A percentile compares a stretch with the other conserved stretches of the same genome.
Conservation (phyloP, 1,139 yeast genomes). For the Kluyveromyces sp. region DNA sequence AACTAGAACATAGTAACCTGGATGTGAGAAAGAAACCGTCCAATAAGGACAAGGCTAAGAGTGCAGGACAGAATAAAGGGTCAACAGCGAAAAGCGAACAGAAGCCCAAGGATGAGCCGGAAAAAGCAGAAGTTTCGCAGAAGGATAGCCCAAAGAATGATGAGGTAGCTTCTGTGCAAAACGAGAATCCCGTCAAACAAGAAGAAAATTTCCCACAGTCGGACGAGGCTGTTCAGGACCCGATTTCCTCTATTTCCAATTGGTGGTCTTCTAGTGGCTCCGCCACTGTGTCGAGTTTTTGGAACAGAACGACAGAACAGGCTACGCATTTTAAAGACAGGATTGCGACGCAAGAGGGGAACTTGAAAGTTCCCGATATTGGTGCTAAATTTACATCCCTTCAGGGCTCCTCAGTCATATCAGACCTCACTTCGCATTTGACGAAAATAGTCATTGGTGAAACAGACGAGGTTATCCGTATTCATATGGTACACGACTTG, state of each 20-base stretch:
- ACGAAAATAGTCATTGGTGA: conserved; percentile 48
- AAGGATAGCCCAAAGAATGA: conserved; percentile 9
- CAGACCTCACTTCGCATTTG: conserved; percentile 28
- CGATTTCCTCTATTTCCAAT: conserved; percentile 59
- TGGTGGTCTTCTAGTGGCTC: conserved; percentile 85
- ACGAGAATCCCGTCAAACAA: conserved; percentile 7
- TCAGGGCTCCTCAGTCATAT: conserved; percentile 18
- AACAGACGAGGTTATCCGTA: conserved; percentile 68
- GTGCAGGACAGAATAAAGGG: background rate
- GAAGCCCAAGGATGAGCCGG: conserved; percentile 18
- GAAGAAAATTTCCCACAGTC: conserved; percentile 12
- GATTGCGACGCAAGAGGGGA: conserved; percentile 22
- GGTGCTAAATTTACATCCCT: conserved; percentile 36
- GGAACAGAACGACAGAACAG: conserved; percentile 44
- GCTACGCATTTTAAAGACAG: conserved; percentile 28
- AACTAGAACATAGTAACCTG: conserved; percentile 46
- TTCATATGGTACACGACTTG: conserved; percentile 80
- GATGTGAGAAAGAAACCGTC: conserved; percentile 16
- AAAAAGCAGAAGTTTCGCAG: conserved; percentile 7
- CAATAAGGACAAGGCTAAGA: background rate
- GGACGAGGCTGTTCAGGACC: conserved; percentile 42
- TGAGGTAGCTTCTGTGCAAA: conserved; percentile 6
- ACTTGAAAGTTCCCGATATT: conserved; percentile 29
- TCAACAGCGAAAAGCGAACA: conserved; percentile 6
- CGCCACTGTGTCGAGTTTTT: conserved; percentile 59